A percentile compares a stretch with the other conserved stretches of the same genome.
These are phyloP conservation scores for Diaporthe humulicola DNA, from an alignment of 2,329 filamentous ascomycete species.

Conservation along the genomic window DNA sequence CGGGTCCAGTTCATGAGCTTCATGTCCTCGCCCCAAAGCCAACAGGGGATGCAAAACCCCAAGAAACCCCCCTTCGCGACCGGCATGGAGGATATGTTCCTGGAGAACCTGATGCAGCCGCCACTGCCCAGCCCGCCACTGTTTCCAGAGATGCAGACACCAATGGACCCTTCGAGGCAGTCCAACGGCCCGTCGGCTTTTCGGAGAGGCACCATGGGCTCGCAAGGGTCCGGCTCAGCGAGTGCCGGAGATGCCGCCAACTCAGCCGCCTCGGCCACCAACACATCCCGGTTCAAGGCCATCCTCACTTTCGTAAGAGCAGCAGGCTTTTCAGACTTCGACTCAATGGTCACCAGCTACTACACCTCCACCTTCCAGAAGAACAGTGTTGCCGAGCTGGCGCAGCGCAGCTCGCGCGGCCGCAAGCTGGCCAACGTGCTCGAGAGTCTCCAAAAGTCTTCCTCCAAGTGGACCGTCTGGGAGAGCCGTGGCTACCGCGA, in stretches of 20 bases:
- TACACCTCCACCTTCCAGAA: constrained; percentile 22
- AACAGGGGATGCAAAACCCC: background rate
- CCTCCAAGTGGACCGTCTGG: constrained; percentile 25
- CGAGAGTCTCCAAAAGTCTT: constrained; percentile 11
- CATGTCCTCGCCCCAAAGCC: constrained; percentile 22
- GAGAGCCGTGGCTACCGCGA: constrained; percentile 19
- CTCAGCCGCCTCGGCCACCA: constrained; percentile 20
- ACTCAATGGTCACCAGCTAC: constrained; percentile 25
- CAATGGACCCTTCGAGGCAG: background rate
- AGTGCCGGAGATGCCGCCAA: constrained; percentile 10
- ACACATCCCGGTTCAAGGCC: constrained; percentile 25
- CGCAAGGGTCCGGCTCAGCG: constrained; percentile 6
- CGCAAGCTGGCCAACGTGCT: constrained; percentile 2
- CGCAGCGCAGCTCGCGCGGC: constrained; percentile 12
- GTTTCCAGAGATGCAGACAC: constrained; percentile 24
- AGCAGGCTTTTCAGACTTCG: constrained; percentile 18
- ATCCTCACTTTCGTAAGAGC: constrained; percentile 27
- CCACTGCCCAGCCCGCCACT: constrained; percentile 9
- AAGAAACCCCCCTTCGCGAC: constrained; percentile 6
- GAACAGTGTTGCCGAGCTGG: constrained; percentile 25
- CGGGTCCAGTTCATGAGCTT: constrained; percentile 27
- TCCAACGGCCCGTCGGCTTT: constrained; percentile 1
- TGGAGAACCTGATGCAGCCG: constrained; percentile 22
- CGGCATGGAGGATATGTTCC: constrained; percentile 14
- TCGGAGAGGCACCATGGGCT: constrained; percentile 8